phyloP scores from a whole-genome alignment of 352 stramenopile species.

The Elongisporangium prolatum region DNA sequence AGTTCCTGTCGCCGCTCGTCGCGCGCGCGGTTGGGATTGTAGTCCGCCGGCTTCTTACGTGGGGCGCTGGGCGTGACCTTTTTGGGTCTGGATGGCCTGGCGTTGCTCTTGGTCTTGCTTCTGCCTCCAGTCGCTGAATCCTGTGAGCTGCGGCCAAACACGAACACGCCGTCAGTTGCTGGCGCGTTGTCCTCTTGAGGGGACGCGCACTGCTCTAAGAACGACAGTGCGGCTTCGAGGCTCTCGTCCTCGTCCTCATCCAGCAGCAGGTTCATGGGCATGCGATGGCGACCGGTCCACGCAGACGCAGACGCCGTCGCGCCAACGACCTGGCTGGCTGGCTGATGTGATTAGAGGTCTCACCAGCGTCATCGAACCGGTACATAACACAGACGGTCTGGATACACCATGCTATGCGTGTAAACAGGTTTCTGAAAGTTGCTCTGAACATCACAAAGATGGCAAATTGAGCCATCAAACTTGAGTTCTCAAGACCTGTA shows the following conservation, averaged over 20 bases:
- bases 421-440: not conserved
- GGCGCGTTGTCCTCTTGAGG: not conserved
- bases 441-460: too few relatives aligned
- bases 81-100: not conserved
- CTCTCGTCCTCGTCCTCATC: slow-evolving; percentile 10
- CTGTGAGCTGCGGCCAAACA: not conserved
- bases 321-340: not conserved
- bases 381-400: not conserved
- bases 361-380: not conserved
- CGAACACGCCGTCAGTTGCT: not conserved
- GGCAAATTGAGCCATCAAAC: too few relatives aligned
- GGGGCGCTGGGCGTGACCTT: not conserved
- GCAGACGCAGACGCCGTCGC: not conserved
- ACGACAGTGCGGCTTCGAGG: slow-evolving; percentile 20
- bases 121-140: not conserved
- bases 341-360: not conserved
- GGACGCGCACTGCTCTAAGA: slow-evolving; percentile 16
- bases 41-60: slow-evolving; percentile 3
- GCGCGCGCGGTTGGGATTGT: slow-evolving; percentile 24
- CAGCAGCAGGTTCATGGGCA: not conserved
- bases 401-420: not conserved
- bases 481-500: too few relatives aligned
- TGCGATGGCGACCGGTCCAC: not conserved
- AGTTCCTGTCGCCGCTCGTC: slow-evolving; percentile 15
- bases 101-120: not conserved